Evolutionary conservation across 148 eudicot genomes (phyloP), one percentile per base, ranked within the genome.

Genomic region (Fagopyrum homotropicum): DNA sequence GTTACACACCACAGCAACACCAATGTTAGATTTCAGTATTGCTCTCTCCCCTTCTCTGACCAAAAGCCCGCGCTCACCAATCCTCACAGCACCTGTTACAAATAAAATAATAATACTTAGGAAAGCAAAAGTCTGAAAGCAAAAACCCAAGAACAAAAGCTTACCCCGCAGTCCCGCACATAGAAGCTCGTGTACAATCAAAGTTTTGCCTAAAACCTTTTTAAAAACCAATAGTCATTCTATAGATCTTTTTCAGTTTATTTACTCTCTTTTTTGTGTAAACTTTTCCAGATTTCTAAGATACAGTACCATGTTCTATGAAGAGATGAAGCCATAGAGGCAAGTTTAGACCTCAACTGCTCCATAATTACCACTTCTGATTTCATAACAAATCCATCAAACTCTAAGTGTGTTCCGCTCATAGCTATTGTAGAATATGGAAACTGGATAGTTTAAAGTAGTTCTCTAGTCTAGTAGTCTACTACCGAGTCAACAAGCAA

Each of bases 21-120:
- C 73, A n/a, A 45, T 47, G 19, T 22, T 45, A 35, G 47, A 66
- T 40, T 66, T 40, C 71, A 66, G 9, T 5, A 66, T 15, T 45
- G 73, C 73, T 47, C 73, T 49, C 73, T 72, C 51, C 35, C 73
- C 73, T 46, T 47, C 73, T 72, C 29, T 72, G 9, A 19, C 40
- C 12, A 72, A 17, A 26, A 19, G 22, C n/a, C 73, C 55, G 47
- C 45, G 52, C 47, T 72, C 52, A 72, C 73, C 54, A 45, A 72
- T 45, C n/a, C 55, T 29, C 16, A 26, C 51, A 72, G 73, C 73
- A 46, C 26, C 73, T 72, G 51, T 9, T 72, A 12, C 73, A 45
- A 45, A 72, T 72, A 17, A 45, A 45, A 72, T 72, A 17, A 47
- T 7, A 3, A 72, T 11, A 47, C 47, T 72, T 72, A 1, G 3